Base-by-base conservation (phyloP, 768 basidiomycete species). In the Exidia glandulosa region DNA sequence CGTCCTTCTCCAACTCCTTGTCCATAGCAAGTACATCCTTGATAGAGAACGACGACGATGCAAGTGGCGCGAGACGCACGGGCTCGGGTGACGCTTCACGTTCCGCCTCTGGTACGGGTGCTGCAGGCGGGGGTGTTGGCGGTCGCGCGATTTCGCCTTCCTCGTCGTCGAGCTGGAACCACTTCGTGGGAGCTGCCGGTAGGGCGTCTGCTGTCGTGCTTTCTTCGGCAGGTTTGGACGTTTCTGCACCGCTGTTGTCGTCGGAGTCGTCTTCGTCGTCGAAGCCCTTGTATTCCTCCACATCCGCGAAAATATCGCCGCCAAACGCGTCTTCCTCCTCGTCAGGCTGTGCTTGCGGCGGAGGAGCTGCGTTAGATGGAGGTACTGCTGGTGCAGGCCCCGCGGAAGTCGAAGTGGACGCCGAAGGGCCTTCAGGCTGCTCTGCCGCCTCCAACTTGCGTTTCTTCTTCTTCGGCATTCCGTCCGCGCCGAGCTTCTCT, bases 261-360 rank as follows among this genome's bases (percentile, higher is more conserved):
- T 79, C 83, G n/a, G n/a, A n/a, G 23, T 82, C 79, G 56, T 81
- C 81, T 25, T 76, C 83, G 3, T 73, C 80, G 3, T 82, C 79
- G 6, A 88, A 68, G 1, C 88, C 88, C 57, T 86, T 79, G 67
- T 94, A 96, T 56, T 90, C 90, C 9, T 86, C 92, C 3, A 83
- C 89, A 58, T 76, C 93, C 2, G 83, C 88, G 69, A 96, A 96
- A 47, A 96, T 94, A 67, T 95, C 88, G 45, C 90, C 80, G 57
- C 90, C 83, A 10, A 14, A 14, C 41, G 66, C 67, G 23, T 83
- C 83, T n/a, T 63, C 61, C 13, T 75, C 62, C 5, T 75, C 71
- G 60, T 75, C 75, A 3, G 73, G 70, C 57, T 77, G 73, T 1
- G 72, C 68, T 60, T 56, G 62, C 31, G 41, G 25, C 41, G 65